Evolutionary conservation across 441 rosid species (phyloP), one percentile per base, ranked within the genome.

Genomic region (Hypseocharis bilobata): DNA sequence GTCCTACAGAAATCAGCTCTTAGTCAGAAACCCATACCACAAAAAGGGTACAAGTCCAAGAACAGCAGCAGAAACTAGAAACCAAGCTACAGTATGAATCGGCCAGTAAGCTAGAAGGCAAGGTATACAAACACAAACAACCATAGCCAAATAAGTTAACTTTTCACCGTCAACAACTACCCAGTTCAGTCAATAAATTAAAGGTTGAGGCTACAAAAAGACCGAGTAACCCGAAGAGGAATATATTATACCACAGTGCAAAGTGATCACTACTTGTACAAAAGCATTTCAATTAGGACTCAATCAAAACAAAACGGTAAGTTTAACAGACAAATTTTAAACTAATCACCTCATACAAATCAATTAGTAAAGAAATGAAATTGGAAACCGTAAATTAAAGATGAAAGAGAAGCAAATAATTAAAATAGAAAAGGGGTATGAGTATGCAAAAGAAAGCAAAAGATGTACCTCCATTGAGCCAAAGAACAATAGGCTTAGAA

Each of bases 391-490:
- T 14, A 44, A 36, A 10, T 16, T 16, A 16, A 64, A 28, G 40
- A 16, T 14, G 38, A 62, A 62, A n/a, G n/a, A n/a, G n/a, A n/a
- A n/a, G n/a, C n/a, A n/a, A n/a, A n/a, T n/a, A n/a, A n/a, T n/a
- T n/a, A 36, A 0, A 14, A 6, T 4, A n/a, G 0, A 38, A 30
- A 27, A 60, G 54, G 11, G 40, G 32, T 27, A 11, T 13, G 2
- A 11, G 27, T 62, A 16, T 10, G 17, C 3, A n/a, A 10, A 42
- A 62, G 40, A 8, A 0, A 1, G 13, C 0, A 17, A 44, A 4
- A 14, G 6, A 26, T n/a, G 10, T 25, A 92, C 96, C 98, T 84
- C 96, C 98, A 75, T 89, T 89, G 74, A 92, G 93, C 96, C 98
- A 88, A 63, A 92, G 96, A 71, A 92, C 69, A 63, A 92, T 84